Percentiles rank a stretch among this genome's conserved stretches.
Conservation (phyloP, 169 alveolate genomes). For the Sarcocystis neurona region DNA sequence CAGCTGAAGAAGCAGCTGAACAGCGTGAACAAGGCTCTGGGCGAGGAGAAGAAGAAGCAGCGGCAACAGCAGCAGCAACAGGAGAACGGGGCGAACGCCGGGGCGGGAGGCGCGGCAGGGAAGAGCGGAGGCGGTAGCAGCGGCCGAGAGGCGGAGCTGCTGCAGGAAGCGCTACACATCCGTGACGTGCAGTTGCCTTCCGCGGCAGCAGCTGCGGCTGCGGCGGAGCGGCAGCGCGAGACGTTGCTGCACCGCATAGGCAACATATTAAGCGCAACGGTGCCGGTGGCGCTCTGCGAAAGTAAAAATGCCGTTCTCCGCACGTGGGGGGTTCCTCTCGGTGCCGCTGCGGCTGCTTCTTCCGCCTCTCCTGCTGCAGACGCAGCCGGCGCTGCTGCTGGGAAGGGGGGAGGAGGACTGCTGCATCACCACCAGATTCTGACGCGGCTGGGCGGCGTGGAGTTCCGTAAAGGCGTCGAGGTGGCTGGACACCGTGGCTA, state of each 20-base stretch:
- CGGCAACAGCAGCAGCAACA: conserved; percentile 19
- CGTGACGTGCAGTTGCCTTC: conserved; percentile 75
- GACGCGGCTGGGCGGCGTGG: conserved; percentile 88
- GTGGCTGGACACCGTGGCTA: conserved; percentile 99
- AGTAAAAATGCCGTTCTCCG: conserved; percentile 81
- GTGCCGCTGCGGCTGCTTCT: no score
- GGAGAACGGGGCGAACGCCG: conserved; percentile 35
- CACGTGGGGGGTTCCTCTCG: conserved; percentile 55
- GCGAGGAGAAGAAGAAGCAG: conserved; percentile 73
- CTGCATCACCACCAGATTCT: conserved; percentile 77
- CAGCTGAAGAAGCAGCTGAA: conserved; percentile 77
- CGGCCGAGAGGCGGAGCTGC: not conserved
- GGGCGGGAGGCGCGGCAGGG: conserved; percentile 18
- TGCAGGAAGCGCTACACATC: conserved; percentile 44
- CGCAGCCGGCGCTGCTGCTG: no score
- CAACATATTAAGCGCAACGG: conserved; percentile 90
- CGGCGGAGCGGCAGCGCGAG: conserved; percentile 75
- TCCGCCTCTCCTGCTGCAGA: not conserved
- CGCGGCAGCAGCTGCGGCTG: conserved; percentile 73
- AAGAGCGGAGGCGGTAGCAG: not conserved
- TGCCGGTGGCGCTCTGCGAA: conserved; percentile 93
- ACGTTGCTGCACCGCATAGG: conserved; percentile 76
- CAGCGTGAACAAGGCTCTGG: conserved; percentile 69
- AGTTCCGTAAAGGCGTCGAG: conserved; percentile 91
- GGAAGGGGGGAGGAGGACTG: conserved; percentile 40